Conservation (phyloP, 1,284 basidiomycete genomes). For the Ceratobasidium theobromae region DNA sequence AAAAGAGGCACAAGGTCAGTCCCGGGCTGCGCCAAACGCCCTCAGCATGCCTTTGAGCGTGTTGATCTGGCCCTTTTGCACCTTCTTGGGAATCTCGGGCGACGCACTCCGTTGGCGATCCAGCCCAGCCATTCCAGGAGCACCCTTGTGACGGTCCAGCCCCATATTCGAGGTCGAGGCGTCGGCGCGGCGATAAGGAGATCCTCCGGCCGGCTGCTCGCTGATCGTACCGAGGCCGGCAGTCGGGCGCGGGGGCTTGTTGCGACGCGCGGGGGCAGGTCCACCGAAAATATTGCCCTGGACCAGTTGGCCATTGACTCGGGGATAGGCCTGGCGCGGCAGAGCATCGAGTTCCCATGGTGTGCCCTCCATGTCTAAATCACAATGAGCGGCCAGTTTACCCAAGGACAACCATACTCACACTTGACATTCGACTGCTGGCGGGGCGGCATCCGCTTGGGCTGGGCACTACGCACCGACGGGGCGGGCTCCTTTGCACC, state of each 20-base stretch:
- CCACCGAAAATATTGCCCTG: slow-evolving; percentile 57
- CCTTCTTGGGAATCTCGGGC: slow-evolving; percentile 59
- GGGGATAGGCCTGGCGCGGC: slow-evolving; percentile 61
- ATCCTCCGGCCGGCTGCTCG: slow-evolving; percentile 61
- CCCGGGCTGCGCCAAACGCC: slow-evolving; percentile 44
- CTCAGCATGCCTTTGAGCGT: slow-evolving; percentile 81
- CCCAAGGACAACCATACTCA: slow-evolving; percentile 50
- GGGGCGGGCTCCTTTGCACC: slow-evolving; percentile 1
- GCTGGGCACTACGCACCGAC: slow-evolving; percentile 18
- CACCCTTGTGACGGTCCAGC: too few relatives aligned
- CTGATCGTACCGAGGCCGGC: slow-evolving; percentile 65
- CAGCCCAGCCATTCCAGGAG: too few relatives aligned
- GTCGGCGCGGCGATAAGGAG: slow-evolving; percentile 39
- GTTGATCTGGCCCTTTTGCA: slow-evolving; percentile 81
- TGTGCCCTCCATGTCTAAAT: slow-evolving; percentile 67
- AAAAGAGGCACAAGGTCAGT: slow-evolving; percentile 9
- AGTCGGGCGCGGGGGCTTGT: slow-evolving; percentile 34
- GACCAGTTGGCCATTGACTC: slow-evolving; percentile 44
- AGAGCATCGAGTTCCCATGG: slow-evolving; percentile 69
- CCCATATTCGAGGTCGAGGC: slow-evolving; percentile 35
- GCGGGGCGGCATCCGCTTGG: slow-evolving; percentile 29
- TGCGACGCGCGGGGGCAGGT: slow-evolving; percentile 3
- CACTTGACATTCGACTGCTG: slow-evolving; percentile 69
- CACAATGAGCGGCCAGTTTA: neutral
- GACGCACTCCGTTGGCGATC: slow-evolving; percentile 36